Evolutionary conservation across 2,329 filamentous ascomycete species (phyloP), one percentile per base, ranked within the genome.

Genomic region (Venturiaceae sp.): DNA sequence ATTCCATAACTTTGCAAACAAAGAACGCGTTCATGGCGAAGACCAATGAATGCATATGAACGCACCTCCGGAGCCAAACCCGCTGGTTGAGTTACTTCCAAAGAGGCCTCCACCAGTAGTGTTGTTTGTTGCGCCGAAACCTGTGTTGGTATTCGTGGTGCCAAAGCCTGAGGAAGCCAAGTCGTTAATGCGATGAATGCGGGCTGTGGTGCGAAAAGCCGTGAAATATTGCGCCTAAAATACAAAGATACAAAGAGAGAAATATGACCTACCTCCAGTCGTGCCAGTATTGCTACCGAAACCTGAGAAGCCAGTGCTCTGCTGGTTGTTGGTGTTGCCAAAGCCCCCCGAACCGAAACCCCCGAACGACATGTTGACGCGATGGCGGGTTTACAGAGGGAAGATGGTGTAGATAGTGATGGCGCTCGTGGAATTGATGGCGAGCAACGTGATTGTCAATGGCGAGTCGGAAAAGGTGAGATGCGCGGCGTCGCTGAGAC

Each of bases 261-360:
- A 52, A 59, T 30, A 62, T 61, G 65, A 78, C 80, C 69, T 83
- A 85, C 83, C 81, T 72, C 77, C 68, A 62, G 68, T 72, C 58
- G 71, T 69, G 61, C 68, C 68, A 61, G 67, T 72, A 55, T 65
- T 73, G 58, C 57, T 58, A 36, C 67, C 71, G 50, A 78, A 78
- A 66, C 75, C 75, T 69, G 63, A 66, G 63, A 60, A 60, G 19
- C 61, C 58, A 36, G 58, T 57, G 69, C 73, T 67, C 66, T 67
- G 63, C 65, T 68, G 26, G 66, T 66, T 53, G 65, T 67, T 50
- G 59, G 61, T 64, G 9, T 34, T 64, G 60, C 71, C 74, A 66
- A 71, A 85, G 47, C 82, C 83, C 23, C 26, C 23, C 44, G 44
- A 50, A 64, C 81, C 81, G 71, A 87, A 87, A 23, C 74, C 75